A percentile compares a stretch with the other conserved stretches of the same genome.
These are phyloP conservation scores for Diaporthe amygdali DNA, from an alignment of 2,329 filamentous ascomycete genomes.

Conservation along the genomic window DNA sequence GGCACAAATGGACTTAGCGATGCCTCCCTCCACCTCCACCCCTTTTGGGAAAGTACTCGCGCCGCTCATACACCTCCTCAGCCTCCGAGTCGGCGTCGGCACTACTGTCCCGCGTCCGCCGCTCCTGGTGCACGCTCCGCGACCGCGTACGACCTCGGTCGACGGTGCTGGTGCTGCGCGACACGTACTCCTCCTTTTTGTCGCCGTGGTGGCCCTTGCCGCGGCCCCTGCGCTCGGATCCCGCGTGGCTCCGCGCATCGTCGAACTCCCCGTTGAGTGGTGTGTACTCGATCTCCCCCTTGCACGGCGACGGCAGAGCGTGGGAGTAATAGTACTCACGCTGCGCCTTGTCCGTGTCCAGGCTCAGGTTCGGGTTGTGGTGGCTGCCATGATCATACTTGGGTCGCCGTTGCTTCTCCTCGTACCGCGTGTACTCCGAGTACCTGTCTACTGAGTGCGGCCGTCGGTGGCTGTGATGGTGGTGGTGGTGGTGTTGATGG, in stretches of 20 bases:
- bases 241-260: not conserved
- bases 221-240: conserved; percentile 1
- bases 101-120: conserved; percentile 9
- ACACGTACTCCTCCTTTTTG: conserved; percentile 3
- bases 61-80: conserved; percentile 10
- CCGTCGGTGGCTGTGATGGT: conserved; percentile 8
- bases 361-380: conserved; percentile 9
- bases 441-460: conserved; percentile 21
- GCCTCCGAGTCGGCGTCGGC: conserved; percentile 21
- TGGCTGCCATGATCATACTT: conserved; percentile 12
- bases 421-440: conserved; percentile 12
- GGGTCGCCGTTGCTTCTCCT: conserved; percentile 14
- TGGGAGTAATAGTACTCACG: conserved; percentile 25
- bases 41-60: conserved; percentile 10
- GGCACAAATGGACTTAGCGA: not conserved
- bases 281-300: conserved; percentile 26
- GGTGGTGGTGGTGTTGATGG: not conserved
- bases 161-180: conserved; percentile 19
- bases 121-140: conserved; percentile 23
- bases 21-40: not conserved
- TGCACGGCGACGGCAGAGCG: conserved; percentile 22
- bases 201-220: not conserved
- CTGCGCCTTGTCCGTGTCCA: conserved; percentile 24
- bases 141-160: conserved; percentile 22
- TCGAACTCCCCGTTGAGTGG: conserved; percentile 15